Evolutionary conservation across 1,284 basidiomycete species (phyloP), one percentile per base, ranked within the genome.

Genomic region (Cutaneotrichosporon sp.): DNA sequence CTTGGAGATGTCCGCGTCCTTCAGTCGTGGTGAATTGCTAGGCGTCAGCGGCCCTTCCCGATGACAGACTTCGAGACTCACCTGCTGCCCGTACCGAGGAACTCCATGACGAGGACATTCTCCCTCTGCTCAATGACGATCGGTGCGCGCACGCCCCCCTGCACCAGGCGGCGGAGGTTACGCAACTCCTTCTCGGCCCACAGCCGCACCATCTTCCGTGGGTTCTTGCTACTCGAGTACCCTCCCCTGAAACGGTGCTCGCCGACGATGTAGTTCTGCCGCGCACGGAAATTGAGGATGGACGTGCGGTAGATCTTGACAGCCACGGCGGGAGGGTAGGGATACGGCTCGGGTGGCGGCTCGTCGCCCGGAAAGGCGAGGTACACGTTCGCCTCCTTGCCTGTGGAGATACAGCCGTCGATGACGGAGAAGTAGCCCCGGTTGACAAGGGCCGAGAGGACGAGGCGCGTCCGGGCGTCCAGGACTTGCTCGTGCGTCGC

Each of bases 181-280:
- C 96, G 83, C 84, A 97, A 87, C 74, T 99, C 96, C 76, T 99
- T 99, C 75, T 98, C 96, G 0, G 96, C 96, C 96, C 96, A 99
- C 7, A 98, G 77, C 11, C 90, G 82, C 16, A 99, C 94, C 94
- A 99, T 98, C 77, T 99, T 99, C 34, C 96, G 84, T 9, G 96
- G 94, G 69, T 98, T 99, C 61, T 84, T 84, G 16, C 70, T 70
- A 46, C 86, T 85, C 61, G 86, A 86, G 73, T 98, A 98, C 7
- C 94, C 94, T 58, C 87, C 83, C 33, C 90, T 81, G 77, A 98
- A 98, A 9, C 96, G 85, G 68, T 88, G 87, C 71, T 98, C 96
- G 44, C 81, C 81, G 0, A 84, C 83, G 29, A 97, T 92, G 72
- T 97, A 97, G 53, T 88, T 87, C 68, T 96, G 91, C 11, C 96